Evolutionary conservation across 345 rosid genomes (phyloP).

Genomic region (Boechera stricta): DNA sequence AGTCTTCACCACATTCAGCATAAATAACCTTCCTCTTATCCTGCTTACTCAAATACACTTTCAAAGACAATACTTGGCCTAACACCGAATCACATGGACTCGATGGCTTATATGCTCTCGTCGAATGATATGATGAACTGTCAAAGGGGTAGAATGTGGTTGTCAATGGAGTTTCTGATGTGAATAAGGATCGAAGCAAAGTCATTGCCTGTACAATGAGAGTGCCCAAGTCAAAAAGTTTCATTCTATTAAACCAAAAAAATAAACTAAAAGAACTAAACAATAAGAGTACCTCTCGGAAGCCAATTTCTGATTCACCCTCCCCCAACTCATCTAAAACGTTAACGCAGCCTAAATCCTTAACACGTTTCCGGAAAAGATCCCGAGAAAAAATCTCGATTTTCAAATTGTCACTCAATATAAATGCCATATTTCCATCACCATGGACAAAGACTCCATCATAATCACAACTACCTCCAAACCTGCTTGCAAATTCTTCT

Average conservation of each 20-base stretch:
- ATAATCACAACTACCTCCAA: neutral
- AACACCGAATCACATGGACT: neutral
- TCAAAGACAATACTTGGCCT: neutral
- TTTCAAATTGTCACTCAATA: constrained; percentile 19
- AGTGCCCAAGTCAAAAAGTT: neutral
- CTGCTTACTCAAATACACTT: neutral
- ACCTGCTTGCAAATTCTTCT: neutral
- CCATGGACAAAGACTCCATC: constrained; percentile 29
- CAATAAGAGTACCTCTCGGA: constrained; percentile 1
- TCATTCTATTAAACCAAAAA: neutral
- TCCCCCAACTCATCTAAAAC: neutral
- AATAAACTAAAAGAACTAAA: neutral
- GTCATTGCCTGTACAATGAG: constrained; percentile 15
- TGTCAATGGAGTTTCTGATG: constrained; percentile 28
- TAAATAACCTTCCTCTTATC: neutral
- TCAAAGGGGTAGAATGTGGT: neutral
- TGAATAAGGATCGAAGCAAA: constrained; percentile 22
- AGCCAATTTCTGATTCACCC: constrained; percentile 17
- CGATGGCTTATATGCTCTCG: neutral
- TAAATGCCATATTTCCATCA: constrained; percentile 19
- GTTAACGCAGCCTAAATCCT: constrained; percentile 16
- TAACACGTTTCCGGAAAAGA: neutral
- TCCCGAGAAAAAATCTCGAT: neutral
- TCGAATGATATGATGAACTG: neutral
- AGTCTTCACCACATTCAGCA: neutral